phyloP scores from a whole-genome alignment of 805 yeast species.

The Metschnikowia sp. region DNA sequence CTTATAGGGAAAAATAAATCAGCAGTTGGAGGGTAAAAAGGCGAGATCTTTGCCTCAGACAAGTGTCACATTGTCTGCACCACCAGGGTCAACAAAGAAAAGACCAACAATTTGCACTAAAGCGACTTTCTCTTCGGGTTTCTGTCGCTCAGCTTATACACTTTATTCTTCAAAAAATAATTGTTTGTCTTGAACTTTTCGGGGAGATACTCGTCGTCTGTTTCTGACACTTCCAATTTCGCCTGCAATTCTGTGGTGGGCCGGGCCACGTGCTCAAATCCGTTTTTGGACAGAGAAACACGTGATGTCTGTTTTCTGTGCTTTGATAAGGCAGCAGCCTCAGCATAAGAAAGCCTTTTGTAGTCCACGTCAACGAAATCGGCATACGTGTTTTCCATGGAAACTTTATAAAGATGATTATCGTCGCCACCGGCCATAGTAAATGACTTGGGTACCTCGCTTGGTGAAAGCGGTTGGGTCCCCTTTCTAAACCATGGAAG shows the following conservation, averaged over 20 bases:
- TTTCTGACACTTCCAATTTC: conserved; percentile 6
- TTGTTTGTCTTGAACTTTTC: conserved; percentile 19
- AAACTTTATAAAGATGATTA: conserved; percentile 27
- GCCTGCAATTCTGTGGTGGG: neutral
- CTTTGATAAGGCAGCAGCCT: conserved; percentile 35
- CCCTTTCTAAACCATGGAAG: conserved; percentile 15
- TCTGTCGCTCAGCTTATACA: conserved; percentile 16
- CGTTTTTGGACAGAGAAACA: neutral
- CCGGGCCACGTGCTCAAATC: neutral
- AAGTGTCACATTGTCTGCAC: conserved; percentile 1
- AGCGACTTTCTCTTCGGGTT: conserved; percentile 6
- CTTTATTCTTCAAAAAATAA: conserved; percentile 20
- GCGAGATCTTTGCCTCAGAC: neutral
- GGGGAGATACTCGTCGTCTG: conserved; percentile 5
- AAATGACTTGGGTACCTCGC: conserved; percentile 26
- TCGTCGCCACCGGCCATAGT: conserved; percentile 24
- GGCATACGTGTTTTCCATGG: conserved; percentile 33
- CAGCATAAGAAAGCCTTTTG: conserved; percentile 42
- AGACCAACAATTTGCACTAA: neutral
- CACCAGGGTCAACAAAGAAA: neutral
- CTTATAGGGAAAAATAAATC: no score
- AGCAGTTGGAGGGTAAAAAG: neutral
- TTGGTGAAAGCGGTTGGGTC: conserved; percentile 6
- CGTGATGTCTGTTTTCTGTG: conserved; percentile 20
- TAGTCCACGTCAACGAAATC: conserved; percentile 35